These are phyloP conservation scores for Boletus rubroflammeus DNA, from an alignment of 768 basidiomycete species.

Conservation along the genomic window DNA sequence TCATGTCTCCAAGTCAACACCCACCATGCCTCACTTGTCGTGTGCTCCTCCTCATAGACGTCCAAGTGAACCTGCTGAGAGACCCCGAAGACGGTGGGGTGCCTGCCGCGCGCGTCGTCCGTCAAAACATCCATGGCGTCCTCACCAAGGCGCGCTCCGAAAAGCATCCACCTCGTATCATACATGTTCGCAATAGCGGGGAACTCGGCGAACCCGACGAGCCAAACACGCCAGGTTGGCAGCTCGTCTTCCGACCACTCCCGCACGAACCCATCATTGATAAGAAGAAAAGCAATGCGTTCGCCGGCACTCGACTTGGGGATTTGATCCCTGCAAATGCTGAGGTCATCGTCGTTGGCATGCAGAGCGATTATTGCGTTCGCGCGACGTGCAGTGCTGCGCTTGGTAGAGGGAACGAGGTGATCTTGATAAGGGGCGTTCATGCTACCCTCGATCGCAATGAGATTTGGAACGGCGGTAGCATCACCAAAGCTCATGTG, in stretches of 20 bases:
- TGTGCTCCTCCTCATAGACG: conserved; percentile 58
- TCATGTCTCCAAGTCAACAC: conserved; percentile 23
- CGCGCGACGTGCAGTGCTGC: conserved; percentile 57
- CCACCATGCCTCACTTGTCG: conserved; percentile 28
- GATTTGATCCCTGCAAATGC: conserved; percentile 49
- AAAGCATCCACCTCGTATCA: conserved; percentile 49
- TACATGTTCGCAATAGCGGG: conserved; percentile 67
- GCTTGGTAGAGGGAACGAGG: conserved; percentile 59
- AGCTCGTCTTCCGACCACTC: conserved; percentile 52
- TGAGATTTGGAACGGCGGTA: conserved; percentile 58
- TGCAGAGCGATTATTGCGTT: conserved; percentile 65
- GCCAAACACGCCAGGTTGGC: conserved; percentile 53
- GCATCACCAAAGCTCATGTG: conserved; percentile 46
- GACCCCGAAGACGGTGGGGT: conserved; percentile 51
- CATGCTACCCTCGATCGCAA: conserved; percentile 68
- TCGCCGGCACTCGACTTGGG: conserved; percentile 53
- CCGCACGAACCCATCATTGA: conserved; percentile 54
- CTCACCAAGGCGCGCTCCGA: conserved; percentile 49
- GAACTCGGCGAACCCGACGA: conserved; percentile 61
- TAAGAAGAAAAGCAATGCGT: conserved; percentile 70
- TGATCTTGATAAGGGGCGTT: conserved; percentile 58
- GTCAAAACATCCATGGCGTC: conserved; percentile 46
- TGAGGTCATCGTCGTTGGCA: conserved; percentile 62
- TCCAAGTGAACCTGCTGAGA: conserved; percentile 50
- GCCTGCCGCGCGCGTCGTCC: conserved; percentile 41